Conservation (phyloP, 768 basidiomycete species). For the Mycena sanguinolenta region DNA sequence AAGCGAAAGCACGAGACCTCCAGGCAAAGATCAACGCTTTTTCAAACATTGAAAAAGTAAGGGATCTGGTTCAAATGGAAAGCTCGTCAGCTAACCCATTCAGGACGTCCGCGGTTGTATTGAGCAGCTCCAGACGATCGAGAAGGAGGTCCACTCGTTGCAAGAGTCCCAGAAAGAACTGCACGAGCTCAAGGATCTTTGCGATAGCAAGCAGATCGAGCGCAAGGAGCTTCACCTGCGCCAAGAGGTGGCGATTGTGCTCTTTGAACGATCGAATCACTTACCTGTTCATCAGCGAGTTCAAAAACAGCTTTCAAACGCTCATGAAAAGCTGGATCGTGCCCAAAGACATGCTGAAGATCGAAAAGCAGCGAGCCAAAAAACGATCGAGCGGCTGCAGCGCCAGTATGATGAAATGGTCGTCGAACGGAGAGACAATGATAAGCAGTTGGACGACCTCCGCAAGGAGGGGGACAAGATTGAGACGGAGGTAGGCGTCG, state of each 20-base stretch:
- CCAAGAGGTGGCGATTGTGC: conserved; percentile 66
- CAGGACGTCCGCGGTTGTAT: conserved; percentile 81
- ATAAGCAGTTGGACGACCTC: conserved; percentile 83
- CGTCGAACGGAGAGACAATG: conserved; percentile 81
- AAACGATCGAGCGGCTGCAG: conserved; percentile 81
- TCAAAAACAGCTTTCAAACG: conserved; percentile 84
- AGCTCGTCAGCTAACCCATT: conserved; percentile 12
- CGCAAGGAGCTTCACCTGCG: conserved; percentile 75
- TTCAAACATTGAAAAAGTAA: conserved; percentile 81
- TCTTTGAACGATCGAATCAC: neutral
- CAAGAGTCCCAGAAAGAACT: conserved; percentile 77
- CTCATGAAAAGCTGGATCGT: conserved; percentile 84
- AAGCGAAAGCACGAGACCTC: conserved; percentile 83
- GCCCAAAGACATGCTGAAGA: conserved; percentile 86
- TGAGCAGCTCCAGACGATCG: conserved; percentile 82
- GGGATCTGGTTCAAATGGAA: neutral
- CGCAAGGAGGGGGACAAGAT: conserved; percentile 77
- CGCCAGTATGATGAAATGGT: conserved; percentile 86
- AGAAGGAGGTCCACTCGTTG: conserved; percentile 75
- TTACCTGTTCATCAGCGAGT: conserved; percentile 67
- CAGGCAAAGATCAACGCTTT: conserved; percentile 80
- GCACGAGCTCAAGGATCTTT: conserved; percentile 73
- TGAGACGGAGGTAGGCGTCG: conserved; percentile 67
- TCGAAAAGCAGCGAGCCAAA: conserved; percentile 78
- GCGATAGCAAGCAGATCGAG: conserved; percentile 83